These are phyloP conservation scores for Chaetomium olivaceum DNA, from an alignment of 2,329 filamentous ascomycete species.

Conservation along the genomic window DNA sequence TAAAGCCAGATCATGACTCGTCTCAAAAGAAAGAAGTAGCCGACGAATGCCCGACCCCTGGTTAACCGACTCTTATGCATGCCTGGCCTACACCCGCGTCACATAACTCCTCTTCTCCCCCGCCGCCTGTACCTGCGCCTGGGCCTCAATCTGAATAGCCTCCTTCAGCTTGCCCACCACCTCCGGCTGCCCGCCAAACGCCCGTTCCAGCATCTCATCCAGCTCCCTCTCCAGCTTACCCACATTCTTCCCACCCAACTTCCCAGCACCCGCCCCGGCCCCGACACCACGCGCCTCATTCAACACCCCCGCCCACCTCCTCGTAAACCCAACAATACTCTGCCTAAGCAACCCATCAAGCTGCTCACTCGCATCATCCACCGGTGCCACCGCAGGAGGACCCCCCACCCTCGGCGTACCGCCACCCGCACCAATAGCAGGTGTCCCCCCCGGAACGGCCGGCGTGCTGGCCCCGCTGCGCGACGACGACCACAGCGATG, in stretches of 20 bases:
- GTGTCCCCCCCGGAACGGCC: conserved; percentile 26
- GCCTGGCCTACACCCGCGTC: conserved; percentile 15
- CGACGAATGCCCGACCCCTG: background rate
- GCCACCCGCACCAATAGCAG: conserved; percentile 14
- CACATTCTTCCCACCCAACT: conserved; percentile 51
- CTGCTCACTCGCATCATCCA: conserved; percentile 63
- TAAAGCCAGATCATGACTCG: background rate
- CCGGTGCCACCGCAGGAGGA: conserved; percentile 22
- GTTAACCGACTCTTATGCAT: too few species aligned
- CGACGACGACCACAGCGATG: conserved; percentile 48
- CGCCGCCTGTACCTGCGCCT: conserved; percentile 44
- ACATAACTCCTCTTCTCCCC: conserved; percentile 18
- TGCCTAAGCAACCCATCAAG: conserved; percentile 63
- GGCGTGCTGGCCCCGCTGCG: conserved; percentile 38
- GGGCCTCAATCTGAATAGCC: conserved; percentile 58
- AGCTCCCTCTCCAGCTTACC: conserved; percentile 58
- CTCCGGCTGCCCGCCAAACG: conserved; percentile 61
- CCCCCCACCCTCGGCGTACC: conserved; percentile 9
- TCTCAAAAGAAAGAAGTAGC: background rate
- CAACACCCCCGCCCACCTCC: conserved; percentile 56
- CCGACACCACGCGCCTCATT: conserved; percentile 46
- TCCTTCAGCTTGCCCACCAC: conserved; percentile 61
- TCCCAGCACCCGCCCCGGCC: conserved; percentile 37
- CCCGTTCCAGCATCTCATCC: conserved; percentile 56
- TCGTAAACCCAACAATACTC: conserved; percentile 64